Base-by-base conservation (phyloP, 176 grass and related monocot genomes). In the Alopecurus myosuroides region DNA sequence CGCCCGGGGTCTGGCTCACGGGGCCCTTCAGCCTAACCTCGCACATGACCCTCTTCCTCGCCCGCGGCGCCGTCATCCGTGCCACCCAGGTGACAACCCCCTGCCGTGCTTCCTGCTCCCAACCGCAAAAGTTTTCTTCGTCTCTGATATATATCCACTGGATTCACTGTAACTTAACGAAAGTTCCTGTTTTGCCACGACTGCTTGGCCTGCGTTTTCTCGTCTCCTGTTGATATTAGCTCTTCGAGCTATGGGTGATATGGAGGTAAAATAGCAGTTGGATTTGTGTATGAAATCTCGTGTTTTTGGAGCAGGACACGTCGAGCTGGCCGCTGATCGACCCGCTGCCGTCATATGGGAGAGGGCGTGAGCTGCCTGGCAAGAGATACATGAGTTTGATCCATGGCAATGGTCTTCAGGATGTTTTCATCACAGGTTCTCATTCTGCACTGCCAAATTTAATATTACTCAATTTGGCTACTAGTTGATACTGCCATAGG, bases 381-480 rank as follows among this genome's bases (percentile, higher is more conserved):
- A 88, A 84, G 34, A 91, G 96, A 87, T 98, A 98, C 80, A 85
- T 92, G 30, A 98, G 96, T 70, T 88, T 98, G 40, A 92, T 98
- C 77, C 96, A 98, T 89, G 96, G 91, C 84, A 88, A 77, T 81
- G 89, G 80, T 6, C 80, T 98, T 66, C 82, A 89, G 46, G 96
- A 98, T 88, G 96, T 98, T 73, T 89, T 98, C 50, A 94, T 98
- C 61, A 94, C 93, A 94, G 96, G 96, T 98, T 60, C 35, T 67
- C 90, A 14, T 56, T 77, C 46, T 73, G 84, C 41, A 52, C 17
- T 42, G 8, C 25, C 10, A 14, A 12, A 51, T 31, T 50, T 76
- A 9, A 70, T 30, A 31, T 75, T 62, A 19, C 29, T 35, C 23
- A 7, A 15, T 50, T 57, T 67, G 35, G 28, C 28, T 75, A 41